These are phyloP conservation scores for Hanseniaspora thailandica DNA, from an alignment of 805 yeast species.

Conservation along the genomic window DNA sequence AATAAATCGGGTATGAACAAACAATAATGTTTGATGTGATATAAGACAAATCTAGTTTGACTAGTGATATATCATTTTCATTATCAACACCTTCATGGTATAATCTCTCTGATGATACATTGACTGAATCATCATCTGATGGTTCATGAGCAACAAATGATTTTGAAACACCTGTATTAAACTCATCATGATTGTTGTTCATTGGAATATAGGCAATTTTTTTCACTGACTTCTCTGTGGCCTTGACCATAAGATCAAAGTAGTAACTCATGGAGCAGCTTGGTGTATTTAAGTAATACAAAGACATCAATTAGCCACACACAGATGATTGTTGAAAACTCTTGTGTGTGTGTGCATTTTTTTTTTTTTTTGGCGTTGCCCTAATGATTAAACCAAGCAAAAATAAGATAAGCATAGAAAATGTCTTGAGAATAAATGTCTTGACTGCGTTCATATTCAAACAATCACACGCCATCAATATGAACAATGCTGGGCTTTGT, in stretches of 20 bases:
- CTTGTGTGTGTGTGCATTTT: too few species aligned
- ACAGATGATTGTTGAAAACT: too few species aligned
- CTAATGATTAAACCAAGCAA: neutral
- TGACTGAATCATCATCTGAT: neutral
- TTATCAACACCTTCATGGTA: neutral
- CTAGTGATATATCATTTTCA: neutral
- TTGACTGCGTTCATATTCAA: neutral
- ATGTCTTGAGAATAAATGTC: neutral
- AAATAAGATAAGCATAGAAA: neutral
- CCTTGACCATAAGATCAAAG: neutral
- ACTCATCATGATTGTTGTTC: neutral
- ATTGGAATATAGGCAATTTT: slow-evolving; percentile 1
- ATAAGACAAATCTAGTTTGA: slow-evolving; percentile 47
- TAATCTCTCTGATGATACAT: neutral
- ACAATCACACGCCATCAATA: neutral
- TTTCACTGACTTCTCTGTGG: neutral
- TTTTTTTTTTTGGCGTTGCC: too few species aligned
- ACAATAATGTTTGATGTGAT: slow-evolving; percentile 56
- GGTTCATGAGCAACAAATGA: neutral
- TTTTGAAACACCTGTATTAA: neutral
- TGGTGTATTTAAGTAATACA: too few species aligned
- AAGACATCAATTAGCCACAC: too few species aligned
- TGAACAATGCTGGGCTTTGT: too few species aligned
- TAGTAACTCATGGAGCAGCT: neutral
- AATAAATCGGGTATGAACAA: slow-evolving; percentile 56